A percentile compares a stretch with the other conserved stretches of the same genome.
These are phyloP conservation scores for Phytomonas sp. DNA, from an alignment of 208 protist species.

Conservation along the genomic window DNA sequence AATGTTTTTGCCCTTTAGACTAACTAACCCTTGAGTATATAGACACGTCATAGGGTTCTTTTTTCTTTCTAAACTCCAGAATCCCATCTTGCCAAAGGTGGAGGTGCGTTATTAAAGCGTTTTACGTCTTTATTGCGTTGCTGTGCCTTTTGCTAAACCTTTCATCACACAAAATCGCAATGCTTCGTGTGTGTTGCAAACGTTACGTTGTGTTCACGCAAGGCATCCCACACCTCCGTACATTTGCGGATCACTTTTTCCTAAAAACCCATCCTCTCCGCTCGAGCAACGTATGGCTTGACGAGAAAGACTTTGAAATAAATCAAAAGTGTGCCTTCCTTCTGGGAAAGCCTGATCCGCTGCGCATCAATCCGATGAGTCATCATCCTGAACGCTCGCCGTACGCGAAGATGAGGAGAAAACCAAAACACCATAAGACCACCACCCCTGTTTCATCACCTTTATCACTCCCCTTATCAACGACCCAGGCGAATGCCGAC, in stretches of 20 bases:
- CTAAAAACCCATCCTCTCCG: constrained; percentile 42
- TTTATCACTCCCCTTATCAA: too few relatives aligned
- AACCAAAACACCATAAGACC: background rate
- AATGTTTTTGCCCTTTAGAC: too few relatives aligned
- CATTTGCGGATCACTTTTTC: constrained; percentile 42
- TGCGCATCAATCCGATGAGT: constrained; percentile 29
- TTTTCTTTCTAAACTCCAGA: too few relatives aligned
- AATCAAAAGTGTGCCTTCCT: background rate
- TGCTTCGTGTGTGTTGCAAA: constrained; percentile 22
- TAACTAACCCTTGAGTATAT: too few relatives aligned
- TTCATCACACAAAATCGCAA: constrained; percentile 5
- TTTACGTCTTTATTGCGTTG: too few relatives aligned
- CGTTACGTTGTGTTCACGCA: constrained; percentile 54
- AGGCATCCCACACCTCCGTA: constrained; percentile 37
- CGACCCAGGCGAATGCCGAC: too few relatives aligned
- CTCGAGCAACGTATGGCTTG: constrained; percentile 49
- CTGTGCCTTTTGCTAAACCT: background rate
- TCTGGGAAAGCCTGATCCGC: constrained; percentile 7
- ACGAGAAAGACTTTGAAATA: constrained; percentile 38
- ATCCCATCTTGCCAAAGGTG: too few relatives aligned
- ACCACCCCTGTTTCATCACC: too few relatives aligned
- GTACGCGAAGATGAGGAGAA: constrained; percentile 9
- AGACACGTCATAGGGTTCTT: too few relatives aligned
- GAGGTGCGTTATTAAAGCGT: too few relatives aligned
- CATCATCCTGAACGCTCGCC: constrained; percentile 41